Conservation (phyloP, 2,329 filamentous ascomycete genomes). For the Endoconidiophora laricicola region DNA sequence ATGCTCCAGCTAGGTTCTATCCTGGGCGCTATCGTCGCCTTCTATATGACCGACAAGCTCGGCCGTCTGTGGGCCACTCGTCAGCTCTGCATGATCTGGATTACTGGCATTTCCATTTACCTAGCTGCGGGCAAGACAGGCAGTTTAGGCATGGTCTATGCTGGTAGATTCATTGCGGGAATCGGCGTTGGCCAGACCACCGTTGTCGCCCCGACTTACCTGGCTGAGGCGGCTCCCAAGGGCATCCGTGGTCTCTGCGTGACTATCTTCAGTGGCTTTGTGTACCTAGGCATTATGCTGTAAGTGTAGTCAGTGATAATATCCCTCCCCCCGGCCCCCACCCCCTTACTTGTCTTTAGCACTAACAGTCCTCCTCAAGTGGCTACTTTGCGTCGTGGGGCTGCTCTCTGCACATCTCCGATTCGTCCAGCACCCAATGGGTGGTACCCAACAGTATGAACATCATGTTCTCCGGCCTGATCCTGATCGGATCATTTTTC, state of each 20-base stretch:
- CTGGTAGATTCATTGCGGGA: conserved; percentile 49
- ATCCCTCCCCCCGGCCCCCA: too few species aligned
- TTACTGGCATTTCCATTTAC: conserved; percentile 40
- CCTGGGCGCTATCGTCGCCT: conserved; percentile 48
- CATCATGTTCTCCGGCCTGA: conserved; percentile 59
- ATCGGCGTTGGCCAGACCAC: conserved; percentile 50
- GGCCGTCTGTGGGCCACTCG: conserved; percentile 47
- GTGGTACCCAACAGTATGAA: conserved; percentile 59
- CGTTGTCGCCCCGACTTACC: conserved; percentile 53
- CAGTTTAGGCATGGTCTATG: conserved; percentile 40
- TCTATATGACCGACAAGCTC: conserved; percentile 41
- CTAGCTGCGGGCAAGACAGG: conserved; percentile 35
- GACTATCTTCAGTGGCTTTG: conserved; percentile 34
- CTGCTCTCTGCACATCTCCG: conserved; percentile 31
- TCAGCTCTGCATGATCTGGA: conserved; percentile 39
- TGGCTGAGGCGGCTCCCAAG: conserved; percentile 55
- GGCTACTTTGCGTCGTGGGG: conserved; percentile 64
- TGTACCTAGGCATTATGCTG: conserved; percentile 63
- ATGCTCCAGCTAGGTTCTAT: conserved; percentile 74
- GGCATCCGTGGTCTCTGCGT: conserved; percentile 58
- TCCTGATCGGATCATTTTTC: conserved; percentile 52
- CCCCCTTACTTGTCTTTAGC: not conserved
- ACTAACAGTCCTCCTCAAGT: conserved; percentile 2
- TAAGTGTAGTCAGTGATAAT: not conserved
- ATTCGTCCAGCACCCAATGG: conserved; percentile 33